Evolutionary conservation across 202 grass and related monocot genomes (phyloP).

Genomic region (Alloteropsis angusta): DNA sequence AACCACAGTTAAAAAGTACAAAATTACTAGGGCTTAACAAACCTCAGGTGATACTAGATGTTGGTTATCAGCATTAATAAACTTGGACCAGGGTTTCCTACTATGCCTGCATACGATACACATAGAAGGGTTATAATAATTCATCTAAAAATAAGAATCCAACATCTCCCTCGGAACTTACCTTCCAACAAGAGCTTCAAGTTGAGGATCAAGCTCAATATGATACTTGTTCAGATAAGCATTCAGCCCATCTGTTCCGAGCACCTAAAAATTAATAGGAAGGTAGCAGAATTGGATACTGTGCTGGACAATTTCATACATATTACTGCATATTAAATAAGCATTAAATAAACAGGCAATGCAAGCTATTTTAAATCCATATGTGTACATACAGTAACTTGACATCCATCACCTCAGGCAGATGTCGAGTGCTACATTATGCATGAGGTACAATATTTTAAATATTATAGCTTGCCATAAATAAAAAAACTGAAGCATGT

Average conservation of each 20-base stretch:
- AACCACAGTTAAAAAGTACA: neutral
- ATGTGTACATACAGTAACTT: neutral
- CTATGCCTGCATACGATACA: slow-evolving; percentile 42
- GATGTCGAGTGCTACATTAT: neutral
- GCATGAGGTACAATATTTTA: neutral
- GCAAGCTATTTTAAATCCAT: neutral
- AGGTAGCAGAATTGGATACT: slow-evolving; percentile 11
- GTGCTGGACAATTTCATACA: neutral
- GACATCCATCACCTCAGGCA: neutral
- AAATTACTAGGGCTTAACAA: neutral
- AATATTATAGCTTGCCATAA: neutral
- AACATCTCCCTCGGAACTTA: slow-evolving; percentile 2
- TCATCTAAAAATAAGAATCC: neutral
- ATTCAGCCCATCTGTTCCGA: slow-evolving; percentile 64
- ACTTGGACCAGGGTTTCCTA: slow-evolving; percentile 67
- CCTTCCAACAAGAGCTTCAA: slow-evolving; percentile 78
- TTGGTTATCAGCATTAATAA: slow-evolving; percentile 74
- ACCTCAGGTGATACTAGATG: slow-evolving; percentile 78
- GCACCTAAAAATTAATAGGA: slow-evolving; percentile 39
- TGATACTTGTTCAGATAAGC: slow-evolving; percentile 67
- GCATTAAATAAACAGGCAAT: slow-evolving; percentile 4
- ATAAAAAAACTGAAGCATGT: neutral
- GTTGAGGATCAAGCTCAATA: slow-evolving; percentile 66
- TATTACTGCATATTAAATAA: neutral
- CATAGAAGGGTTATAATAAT: slow-evolving; percentile 19